Conservation (phyloP, 192 early-diverging fungal genomes). For the Coemansia interrupta region DNA sequence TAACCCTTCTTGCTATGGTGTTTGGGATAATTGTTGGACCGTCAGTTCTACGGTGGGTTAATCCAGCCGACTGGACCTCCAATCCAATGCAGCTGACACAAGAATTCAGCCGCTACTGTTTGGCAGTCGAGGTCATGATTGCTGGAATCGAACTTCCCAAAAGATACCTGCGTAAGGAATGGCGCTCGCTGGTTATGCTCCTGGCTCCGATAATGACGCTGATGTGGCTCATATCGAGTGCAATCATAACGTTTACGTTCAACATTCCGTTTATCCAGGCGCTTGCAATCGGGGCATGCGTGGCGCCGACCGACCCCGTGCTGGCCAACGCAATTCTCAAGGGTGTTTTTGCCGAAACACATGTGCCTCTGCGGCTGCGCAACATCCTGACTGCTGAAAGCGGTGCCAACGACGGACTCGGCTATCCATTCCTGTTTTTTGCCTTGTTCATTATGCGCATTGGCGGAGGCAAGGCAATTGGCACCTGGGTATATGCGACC, state of each 20-base stretch:
- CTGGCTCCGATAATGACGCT: conserved; percentile 75
- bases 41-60: conserved; percentile 62
- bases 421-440: conserved; percentile 78
- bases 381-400: conserved; percentile 77
- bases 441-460: conserved; percentile 65
- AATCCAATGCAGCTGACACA: conserved; percentile 57
- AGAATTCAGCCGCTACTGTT: conserved; percentile 70
- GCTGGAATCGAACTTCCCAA: conserved; percentile 79
- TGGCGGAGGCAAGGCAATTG: conserved; percentile 61
- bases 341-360: conserved; percentile 87
- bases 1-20: conserved; percentile 76
- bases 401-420: conserved; percentile 86
- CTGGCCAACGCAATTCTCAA: conserved; percentile 92
- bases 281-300: conserved; percentile 75
- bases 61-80: conserved; percentile 61
- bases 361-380: conserved; percentile 72
- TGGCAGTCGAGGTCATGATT: conserved; percentile 84
- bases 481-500: conserved; percentile 73
- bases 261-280: conserved; percentile 58
- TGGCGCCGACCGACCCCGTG: conserved; percentile 92
- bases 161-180: conserved; percentile 69
- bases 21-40: conserved; percentile 85
- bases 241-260: conserved; percentile 63
- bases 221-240: conserved; percentile 74
- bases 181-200: conserved; percentile 63